Evolutionary conservation across 352 stramenopile species (phyloP), one percentile per base, ranked within the genome.

Genomic region (Phytophthora boehmeriae): DNA sequence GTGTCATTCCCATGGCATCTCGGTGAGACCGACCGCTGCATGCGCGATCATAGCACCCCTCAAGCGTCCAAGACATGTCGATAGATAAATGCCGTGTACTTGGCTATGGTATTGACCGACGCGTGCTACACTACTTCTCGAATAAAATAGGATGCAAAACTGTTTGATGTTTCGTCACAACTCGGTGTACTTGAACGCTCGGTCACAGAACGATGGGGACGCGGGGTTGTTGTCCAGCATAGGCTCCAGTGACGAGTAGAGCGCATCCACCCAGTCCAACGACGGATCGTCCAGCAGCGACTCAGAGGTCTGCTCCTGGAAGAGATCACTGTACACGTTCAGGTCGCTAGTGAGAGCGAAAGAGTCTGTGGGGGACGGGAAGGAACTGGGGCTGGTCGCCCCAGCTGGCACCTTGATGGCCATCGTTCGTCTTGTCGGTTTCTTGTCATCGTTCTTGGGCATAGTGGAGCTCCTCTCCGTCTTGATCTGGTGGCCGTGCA

Each of bases 191-290:
- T 78, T 58, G 46, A 71, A 71, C 51, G 63, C 44, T 44, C 70
- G 54, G 54, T 78, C 66, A 20, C 54, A 44, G 39, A 74, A 78
- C 8, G 54, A 72, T 25, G 66, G 52, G 34, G 44, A 45, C 41
- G 57, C 48, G 20, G 57, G 52, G 38, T 57, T 47, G 17, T 63
- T 47, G n/a, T 42, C 32, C 34, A 68, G 46, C 25, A 62, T 44
- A 20, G 64, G 59, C 35, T 79, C 63, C 36, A 85, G 68, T 22
- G 75, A 82, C 49, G 73, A 80, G 61, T 77, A 85, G 35, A 85
- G 65, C 46, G 56, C 66, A 44, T 85, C 76, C n/a, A 85, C 60
- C 76, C 76, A 85, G 54, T 85, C 76, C 10, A 83, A 52, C 14
- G 71, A 80, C 9, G 78, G 56, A n/a, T 58, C 51, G 20, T 65